Base-by-base conservation (phyloP, 106 monocot genomes). In the Iris macrosiphon region DNA sequence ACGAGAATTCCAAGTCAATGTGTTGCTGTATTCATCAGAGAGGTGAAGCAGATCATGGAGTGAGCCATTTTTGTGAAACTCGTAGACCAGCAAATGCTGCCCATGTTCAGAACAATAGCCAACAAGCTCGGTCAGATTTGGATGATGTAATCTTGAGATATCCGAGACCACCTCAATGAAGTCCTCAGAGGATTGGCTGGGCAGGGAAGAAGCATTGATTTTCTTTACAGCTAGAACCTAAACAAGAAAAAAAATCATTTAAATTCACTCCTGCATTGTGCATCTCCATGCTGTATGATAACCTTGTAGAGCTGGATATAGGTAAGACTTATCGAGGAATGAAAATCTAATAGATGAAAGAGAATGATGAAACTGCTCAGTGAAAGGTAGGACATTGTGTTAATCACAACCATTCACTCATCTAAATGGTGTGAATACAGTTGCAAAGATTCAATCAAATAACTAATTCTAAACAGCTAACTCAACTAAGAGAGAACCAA, bases 181-280 rank as follows among this genome's bases (percentile, higher is more conserved):
- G 42, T 79, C 68, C 8, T 88, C 69, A 49, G 72, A 40, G 15
- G 78, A 62, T 54, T 69, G 64, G 49, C 37, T 66, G 13, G 65
- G 66, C 18, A 87, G 38, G 42, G 70, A 60, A 22, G 68, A 67
- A 16, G 68, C 68, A 48, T 65, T 75, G 15, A 88, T 72, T 66
- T 82, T 88, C 75, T 88, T 88, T 17, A 88, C 82, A 56, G 88
- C 78, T 25, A 88, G 41, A 75, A 82, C 71, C 87, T 87, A 27
- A 4, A 48, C 1, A 59, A 18, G 16, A 66, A 44, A 31, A 22
- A 8, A 31, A 7, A 12, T 38, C 6, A 16, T 39, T 13, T 23
- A 23, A 38, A 6, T 12, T 16, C 9, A 14, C 5, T 28, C 7
- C n/a, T 57, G 4, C 53, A 18, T 33, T 15, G 27, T 5, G 15